These are phyloP conservation scores for Verbascum thapsus DNA, from an alignment of 257 asterid species.

Conservation along the genomic window DNA sequence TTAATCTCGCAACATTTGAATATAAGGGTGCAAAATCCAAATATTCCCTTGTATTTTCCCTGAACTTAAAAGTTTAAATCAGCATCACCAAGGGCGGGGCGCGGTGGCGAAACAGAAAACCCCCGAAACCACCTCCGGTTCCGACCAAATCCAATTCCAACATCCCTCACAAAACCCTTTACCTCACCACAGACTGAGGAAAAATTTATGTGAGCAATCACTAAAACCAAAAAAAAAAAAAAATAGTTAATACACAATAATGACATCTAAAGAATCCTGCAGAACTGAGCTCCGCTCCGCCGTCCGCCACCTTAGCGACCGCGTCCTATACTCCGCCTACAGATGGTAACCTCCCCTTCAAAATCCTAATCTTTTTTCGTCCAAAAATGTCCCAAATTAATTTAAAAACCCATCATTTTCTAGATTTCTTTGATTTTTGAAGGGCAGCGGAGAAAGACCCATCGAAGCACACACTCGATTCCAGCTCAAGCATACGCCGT, in stretches of 20 bases:
- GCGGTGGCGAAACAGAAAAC: slow-evolving; percentile 30
- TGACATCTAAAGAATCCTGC: slow-evolving; percentile 84
- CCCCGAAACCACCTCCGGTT: slow-evolving; percentile 1
- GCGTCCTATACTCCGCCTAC: slow-evolving; percentile 88
- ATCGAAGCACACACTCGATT: slow-evolving; percentile 79
- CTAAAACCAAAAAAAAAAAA: neutral
- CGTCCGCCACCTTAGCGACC: slow-evolving; percentile 86
- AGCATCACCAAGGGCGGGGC: slow-evolving; percentile 28
- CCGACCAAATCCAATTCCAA: no score
- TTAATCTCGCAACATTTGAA: no score
- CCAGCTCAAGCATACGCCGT: slow-evolving; percentile 95
- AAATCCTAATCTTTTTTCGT: slow-evolving; percentile 30
- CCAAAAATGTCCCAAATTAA: no score
- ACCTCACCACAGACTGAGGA: neutral
- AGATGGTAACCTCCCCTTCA: slow-evolving; percentile 59
- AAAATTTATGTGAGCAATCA: slow-evolving; percentile 18
- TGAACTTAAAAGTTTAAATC: slow-evolving; percentile 22
- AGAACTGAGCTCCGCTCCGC: slow-evolving; percentile 93
- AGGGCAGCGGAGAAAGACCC: slow-evolving; percentile 99
- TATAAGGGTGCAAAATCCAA: no score
- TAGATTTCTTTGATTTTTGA: slow-evolving; percentile 18
- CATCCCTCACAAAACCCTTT: neutral
- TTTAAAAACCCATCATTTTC: slow-evolving; percentile 22
- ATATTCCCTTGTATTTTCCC: no score
- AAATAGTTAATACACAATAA: no score